Base-by-base conservation (phyloP, 2,329 filamentous ascomycete species). In the Lasiodiplodia citricola region DNA sequence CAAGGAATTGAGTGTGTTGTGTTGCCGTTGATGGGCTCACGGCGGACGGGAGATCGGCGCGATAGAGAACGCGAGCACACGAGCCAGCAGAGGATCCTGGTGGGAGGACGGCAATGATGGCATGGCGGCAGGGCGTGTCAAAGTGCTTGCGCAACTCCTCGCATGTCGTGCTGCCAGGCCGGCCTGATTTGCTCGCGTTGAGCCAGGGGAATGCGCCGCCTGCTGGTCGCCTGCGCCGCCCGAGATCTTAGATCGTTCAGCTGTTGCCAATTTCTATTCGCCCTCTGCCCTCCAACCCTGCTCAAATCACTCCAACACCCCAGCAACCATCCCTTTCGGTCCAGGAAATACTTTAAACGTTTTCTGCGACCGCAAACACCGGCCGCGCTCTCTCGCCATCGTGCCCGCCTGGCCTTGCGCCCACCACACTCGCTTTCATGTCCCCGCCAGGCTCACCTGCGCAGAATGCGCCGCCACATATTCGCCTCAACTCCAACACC, bases 401-500 rank as follows among this genome's bases (percentile, higher is more conserved):
- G 18, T 38, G 3, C 54, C n/a, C 28, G 52, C 44, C 25, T 55
- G 37, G 44, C 37, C 35, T 51, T 31, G 23, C 64, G 38, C 41
- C 55, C 38, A 31, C 41, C 68, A 35, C 50, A n/a, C 65, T 50
- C 65, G 68, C 47, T 66, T 63, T n/a, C 25, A 68, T 68, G 67
- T 56, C 67, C 50, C 41, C 67, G 38, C 67, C 67, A n/a, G 67
- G 44, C 57, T 64, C 67, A 18, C 31, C 50, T n/a, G 60, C 47
- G 38, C 57, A 64, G 44, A 74, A 76, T 58, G 74, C 73, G 63
- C 81, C 85, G 70, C 88, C 88, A 72, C 88, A 90, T 72, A 87
- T 91, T 69, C 87, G 87, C 68, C 83, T 91, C 71, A 90, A 91
- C 75, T 90, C 87, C 31, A 87, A 85, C 56, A 84, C 82, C 71